A percentile compares a stretch with the other conserved stretches of the same genome.
Evolutionary conservation across 2,329 filamentous ascomycete species (phyloP).

Genomic region (Stachybotrys elegans): DNA sequence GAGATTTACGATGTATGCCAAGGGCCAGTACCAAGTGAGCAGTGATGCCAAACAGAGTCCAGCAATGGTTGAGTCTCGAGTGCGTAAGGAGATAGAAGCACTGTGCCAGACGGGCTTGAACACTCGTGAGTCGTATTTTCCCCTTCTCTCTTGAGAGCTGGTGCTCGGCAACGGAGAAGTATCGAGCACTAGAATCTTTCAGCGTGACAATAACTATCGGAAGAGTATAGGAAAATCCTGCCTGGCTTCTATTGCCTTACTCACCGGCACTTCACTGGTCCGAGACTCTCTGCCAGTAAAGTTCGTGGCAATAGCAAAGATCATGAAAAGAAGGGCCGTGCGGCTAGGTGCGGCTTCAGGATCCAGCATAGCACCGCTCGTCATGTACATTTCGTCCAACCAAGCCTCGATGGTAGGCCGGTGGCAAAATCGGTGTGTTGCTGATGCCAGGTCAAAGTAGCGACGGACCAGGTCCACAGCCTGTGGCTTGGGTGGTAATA

Average conservation of each 20-base stretch:
- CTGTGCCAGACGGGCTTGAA: slow-evolving; percentile 36
- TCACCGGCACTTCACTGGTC: no score
- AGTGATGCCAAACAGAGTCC: slow-evolving; percentile 39
- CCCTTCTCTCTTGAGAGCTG: slow-evolving; percentile 33
- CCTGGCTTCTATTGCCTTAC: slow-evolving; percentile 1
- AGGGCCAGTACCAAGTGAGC: slow-evolving; percentile 32
- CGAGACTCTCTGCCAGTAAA: slow-evolving; percentile 22
- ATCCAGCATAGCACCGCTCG: slow-evolving; percentile 16
- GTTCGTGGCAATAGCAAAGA: slow-evolving; percentile 43
- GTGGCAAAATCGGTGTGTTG: slow-evolving; percentile 50
- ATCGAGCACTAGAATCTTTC: slow-evolving; percentile 16
- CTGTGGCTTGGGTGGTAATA: slow-evolving; percentile 30
- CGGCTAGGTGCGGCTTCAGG: slow-evolving; percentile 13
- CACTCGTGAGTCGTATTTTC: slow-evolving; percentile 29
- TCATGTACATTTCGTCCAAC: slow-evolving; percentile 34
- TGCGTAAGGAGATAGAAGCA: slow-evolving; percentile 38
- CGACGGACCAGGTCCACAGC: slow-evolving; percentile 31
- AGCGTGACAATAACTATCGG: background rate
- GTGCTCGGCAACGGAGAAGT: slow-evolving; percentile 29
- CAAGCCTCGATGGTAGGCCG: slow-evolving; percentile 42
- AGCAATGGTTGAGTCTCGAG: slow-evolving; percentile 42
- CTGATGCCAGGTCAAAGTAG: slow-evolving; percentile 52
- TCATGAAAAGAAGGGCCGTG: slow-evolving; percentile 41
- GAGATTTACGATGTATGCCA: slow-evolving; percentile 31
- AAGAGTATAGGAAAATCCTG: background rate